Evolutionary conservation across 1,139 yeast species (phyloP).

Genomic region (Suhomyces anneliseae): DNA sequence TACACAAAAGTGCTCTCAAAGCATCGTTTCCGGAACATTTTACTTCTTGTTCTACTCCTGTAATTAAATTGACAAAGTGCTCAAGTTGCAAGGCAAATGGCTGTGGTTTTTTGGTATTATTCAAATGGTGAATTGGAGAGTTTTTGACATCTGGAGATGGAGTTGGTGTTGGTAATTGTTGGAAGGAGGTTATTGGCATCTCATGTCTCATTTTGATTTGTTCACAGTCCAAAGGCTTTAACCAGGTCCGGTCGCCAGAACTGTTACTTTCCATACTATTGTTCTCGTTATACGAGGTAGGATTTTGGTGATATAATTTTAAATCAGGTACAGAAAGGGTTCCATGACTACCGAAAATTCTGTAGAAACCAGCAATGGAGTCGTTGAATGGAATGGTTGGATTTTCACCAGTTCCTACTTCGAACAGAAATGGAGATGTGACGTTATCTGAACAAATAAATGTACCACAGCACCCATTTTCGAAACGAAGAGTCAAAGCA

Average conservation of each 20-base stretch:
- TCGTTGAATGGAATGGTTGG: constrained; percentile 40
- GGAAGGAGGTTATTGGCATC: constrained; percentile 3
- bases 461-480: constrained; percentile 42
- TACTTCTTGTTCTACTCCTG: constrained; percentile 30
- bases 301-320: constrained; percentile 34
- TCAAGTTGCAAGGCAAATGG: constrained; percentile 44
- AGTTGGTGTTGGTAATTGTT: constrained; percentile 23
- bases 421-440: constrained; percentile 43
- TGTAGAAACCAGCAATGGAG: constrained; percentile 36
- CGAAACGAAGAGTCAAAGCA: constrained; percentile 37
- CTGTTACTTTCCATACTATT: constrained; percentile 14
- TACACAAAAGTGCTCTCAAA: constrained; percentile 38
- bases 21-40: constrained; percentile 46
- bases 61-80: constrained; percentile 38
- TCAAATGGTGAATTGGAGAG: constrained; percentile 18
- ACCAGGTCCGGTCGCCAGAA: constrained; percentile 28
- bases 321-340: constrained; percentile 45
- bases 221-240: constrained; percentile 31
- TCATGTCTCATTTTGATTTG: constrained; percentile 23
- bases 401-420: constrained; percentile 45
- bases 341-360: constrained; percentile 42
- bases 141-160: constrained; percentile 27
- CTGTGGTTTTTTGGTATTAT: constrained; percentile 21
- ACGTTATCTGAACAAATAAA: constrained; percentile 45
- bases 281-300: constrained; percentile 9